Evolutionary conservation across 306 rosid genomes (phyloP), one percentile per base, ranked within the genome.

Genomic region (Carpinus fangiana): DNA sequence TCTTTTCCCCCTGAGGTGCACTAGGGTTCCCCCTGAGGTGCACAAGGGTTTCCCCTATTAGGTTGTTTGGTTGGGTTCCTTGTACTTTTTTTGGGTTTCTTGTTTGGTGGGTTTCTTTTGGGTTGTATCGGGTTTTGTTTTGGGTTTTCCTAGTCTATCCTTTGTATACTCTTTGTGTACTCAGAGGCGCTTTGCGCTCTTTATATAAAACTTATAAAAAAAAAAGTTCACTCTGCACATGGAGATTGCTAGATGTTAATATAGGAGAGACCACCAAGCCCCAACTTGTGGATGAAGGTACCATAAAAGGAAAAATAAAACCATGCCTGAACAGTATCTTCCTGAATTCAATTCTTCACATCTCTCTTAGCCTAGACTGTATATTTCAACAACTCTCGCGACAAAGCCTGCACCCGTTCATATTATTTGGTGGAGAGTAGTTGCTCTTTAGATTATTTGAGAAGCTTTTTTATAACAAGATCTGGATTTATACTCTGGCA

Each of bases 241-340:
- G 70, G 70, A 64, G 46, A 41, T 41, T 41, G 9, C 45, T 41
- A 41, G 45, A 41, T 41, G 10, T 64, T 64, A 31, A 34, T 62
- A 62, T 62, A 31, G 70, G 12, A 28, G 70, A 64, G 70, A 34
- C 70, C 70, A 34, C 70, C 70, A 64, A 34, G 31, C 20, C 46
- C 21, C 46, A 31, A 7, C 46, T 34, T 5, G 1, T 18, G 21
- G 46, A 66, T 66, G 50, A 66, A 59, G 71, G 26, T 66, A 36
- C 17, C 8, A 57, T 57, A 3, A 18, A 55, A 55, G 61, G 5
- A 48, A 48, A 11, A 36, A 17, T 17, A 28, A 62, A 6, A 13
- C 50, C 50, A 36, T 66, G 71, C 28, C 71, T 34, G 50, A 18
- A 17, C 26, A 9, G 6, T 38, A 34, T 18, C 7, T 66, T 38